Evolutionary conservation across 495 filamentous ascomycete genomes (phyloP).

Genomic region (Lasiosphaeria miniovina): DNA sequence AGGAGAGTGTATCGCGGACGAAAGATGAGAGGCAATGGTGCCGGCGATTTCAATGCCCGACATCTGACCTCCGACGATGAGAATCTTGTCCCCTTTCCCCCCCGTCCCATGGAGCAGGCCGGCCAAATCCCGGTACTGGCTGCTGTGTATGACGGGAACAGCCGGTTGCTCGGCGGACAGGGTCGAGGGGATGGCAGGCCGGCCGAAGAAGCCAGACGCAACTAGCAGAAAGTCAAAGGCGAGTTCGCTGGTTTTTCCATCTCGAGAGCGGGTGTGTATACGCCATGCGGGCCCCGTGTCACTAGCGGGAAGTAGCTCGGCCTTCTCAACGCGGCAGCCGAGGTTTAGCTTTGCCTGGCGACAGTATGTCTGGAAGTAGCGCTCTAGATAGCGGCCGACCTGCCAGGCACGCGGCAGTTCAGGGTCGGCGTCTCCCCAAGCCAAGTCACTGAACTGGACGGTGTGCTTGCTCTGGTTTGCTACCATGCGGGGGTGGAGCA

Average conservation of each 20-base stretch:
- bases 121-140: slow-evolving; percentile 46
- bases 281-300: slow-evolving; percentile 46
- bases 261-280: slow-evolving; percentile 42
- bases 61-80: slow-evolving; percentile 81
- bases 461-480: slow-evolving; percentile 79
- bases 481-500: slow-evolving; percentile 65
- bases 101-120: slow-evolving; percentile 29
- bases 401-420: slow-evolving; percentile 72
- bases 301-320: slow-evolving; percentile 32
- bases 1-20: slow-evolving; percentile 52
- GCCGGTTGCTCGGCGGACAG: slow-evolving; percentile 23
- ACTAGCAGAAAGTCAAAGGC: slow-evolving; percentile 72
- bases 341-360: slow-evolving; percentile 46
- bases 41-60: slow-evolving; percentile 76
- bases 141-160: slow-evolving; percentile 59
- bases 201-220: slow-evolving; percentile 73
- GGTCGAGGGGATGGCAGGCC: slow-evolving; percentile 53
- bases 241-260: slow-evolving; percentile 26
- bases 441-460: slow-evolving; percentile 74
- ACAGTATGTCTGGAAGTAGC: slow-evolving; percentile 59
- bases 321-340: slow-evolving; percentile 50
- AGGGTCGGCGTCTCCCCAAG: slow-evolving; percentile 56
- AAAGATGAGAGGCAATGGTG: slow-evolving; percentile 66
- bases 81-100: slow-evolving; percentile 54
- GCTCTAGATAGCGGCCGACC: slow-evolving; percentile 69